Evolutionary conservation across 768 basidiomycete species (phyloP), one percentile per base, ranked within the genome.

Genomic region (Lepiota venenata): DNA sequence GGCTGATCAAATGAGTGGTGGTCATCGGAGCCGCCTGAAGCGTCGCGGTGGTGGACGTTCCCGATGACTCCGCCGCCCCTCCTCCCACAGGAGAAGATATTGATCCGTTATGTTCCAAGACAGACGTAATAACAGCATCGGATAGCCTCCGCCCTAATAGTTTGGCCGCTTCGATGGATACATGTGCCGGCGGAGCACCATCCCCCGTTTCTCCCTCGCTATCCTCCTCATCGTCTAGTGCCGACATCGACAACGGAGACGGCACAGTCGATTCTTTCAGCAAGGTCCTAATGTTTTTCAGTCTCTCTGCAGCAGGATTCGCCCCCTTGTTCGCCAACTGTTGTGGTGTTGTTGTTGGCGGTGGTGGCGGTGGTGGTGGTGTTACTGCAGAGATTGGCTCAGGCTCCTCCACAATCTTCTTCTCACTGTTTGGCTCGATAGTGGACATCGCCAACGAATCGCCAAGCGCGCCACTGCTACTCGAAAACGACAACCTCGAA

Each of bases 221-320:
- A 38, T 71, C 71, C 38, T 61, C 66, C 16, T 83, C 83, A 39
- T 84, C 64, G 6, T 83, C 83, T 2, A 81, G 83, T 66, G 75
- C 75, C 25, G 79, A 78, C 25, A 44, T 52, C 27, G 79, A 67
- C 1, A 67, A 64, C n/a, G 58, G 27, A 48, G 59, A 47, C 54
- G 58, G 50, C 50, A 57, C 54, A 49, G 25, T 55, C 27, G 43
- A 36, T 11, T 40, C 47, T n/a, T 40, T 35, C 16, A 41, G 43
- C 16, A 47, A 46, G 42, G 25, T 21, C 29, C 46, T 32, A 32
- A 55, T 48, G 41, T 55, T 47, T 3, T 20, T 42, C 29, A 48
- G 18, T 40, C 46, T 47, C 8, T 47, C 46, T 1, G 53, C 39
- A 0, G 37, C 35, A 11, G 22, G 40, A 40, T 22, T 61, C 62